Conservation (phyloP, 202 grass and related monocot species). For the Elaeis oleifera region DNA sequence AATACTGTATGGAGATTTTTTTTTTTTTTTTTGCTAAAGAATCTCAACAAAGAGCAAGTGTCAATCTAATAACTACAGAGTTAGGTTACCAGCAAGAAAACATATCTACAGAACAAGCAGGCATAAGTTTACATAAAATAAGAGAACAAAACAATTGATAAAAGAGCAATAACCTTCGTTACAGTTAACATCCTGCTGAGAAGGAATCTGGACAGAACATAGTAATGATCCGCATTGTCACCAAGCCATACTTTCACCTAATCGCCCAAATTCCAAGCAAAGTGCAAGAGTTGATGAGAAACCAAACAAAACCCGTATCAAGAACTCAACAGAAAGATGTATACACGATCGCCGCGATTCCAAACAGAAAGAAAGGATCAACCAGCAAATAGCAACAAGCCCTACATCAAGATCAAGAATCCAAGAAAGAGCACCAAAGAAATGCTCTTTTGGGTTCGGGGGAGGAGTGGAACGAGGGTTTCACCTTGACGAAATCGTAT, state of each 20-base stretch:
- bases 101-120: not conserved
- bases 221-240: constrained; percentile 94
- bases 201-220: constrained; percentile 89
- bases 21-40: too few relatives aligned
- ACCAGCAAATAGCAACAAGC: too few relatives aligned
- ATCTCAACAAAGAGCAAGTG: too few relatives aligned
- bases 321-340: too few relatives aligned
- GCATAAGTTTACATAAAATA: not conserved
- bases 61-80: too few relatives aligned
- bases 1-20: too few relatives aligned
- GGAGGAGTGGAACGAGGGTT: not conserved
- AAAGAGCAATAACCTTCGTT: constrained; percentile 48
- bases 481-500: constrained; percentile 92
- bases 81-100: not conserved
- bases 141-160: not conserved
- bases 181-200: constrained; percentile 95
- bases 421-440: too few relatives aligned
- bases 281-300: not conserved
- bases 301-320: not conserved
- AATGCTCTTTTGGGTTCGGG: not conserved
- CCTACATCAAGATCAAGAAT: too few relatives aligned
- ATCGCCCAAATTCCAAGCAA: not conserved
- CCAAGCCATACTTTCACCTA: constrained; percentile 96
- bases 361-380: too few relatives aligned
- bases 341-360: too few relatives aligned